These are phyloP conservation scores for Colletotrichum melonis DNA, from an alignment of 2,329 filamentous ascomycete species.

Conservation along the genomic window DNA sequence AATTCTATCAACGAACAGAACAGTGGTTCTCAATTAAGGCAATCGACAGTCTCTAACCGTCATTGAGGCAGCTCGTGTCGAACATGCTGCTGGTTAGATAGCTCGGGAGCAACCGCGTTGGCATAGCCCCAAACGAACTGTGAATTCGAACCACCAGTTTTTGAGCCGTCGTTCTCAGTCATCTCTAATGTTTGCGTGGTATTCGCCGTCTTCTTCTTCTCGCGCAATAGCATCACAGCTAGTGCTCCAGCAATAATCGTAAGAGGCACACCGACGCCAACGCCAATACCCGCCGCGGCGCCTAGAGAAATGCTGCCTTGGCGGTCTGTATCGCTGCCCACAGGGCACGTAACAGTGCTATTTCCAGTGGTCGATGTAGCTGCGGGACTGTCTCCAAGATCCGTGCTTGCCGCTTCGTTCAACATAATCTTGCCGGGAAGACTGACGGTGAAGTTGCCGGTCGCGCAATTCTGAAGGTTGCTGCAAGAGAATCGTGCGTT, in stretches of 20 bases:
- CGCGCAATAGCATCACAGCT: neutral
- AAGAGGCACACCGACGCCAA: neutral
- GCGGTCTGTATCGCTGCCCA: neutral
- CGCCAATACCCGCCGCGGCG: neutral
- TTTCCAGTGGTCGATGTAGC: no score
- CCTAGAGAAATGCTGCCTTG: neutral
- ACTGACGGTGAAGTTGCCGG: no score
- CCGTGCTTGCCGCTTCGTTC: no score
- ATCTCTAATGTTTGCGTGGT: no score
- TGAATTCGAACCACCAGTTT: neutral
- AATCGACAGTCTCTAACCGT: no score
- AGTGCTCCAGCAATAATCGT: neutral
- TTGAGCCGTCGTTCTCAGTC: neutral
- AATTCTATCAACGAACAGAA: no score
- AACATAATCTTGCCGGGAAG: no score
- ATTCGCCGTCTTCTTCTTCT: neutral
- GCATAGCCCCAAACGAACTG: neutral
- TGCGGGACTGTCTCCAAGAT: no score
- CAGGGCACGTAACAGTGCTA: no score
- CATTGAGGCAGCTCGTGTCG: neutral
- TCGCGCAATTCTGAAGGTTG: no score
- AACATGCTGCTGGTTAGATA: neutral
- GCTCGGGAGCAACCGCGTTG: neutral
- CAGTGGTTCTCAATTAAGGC: no score
- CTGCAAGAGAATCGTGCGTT: no score